Percentiles rank a stretch among this genome's conserved stretches.
Evolutionary conservation across 1,284 basidiomycete genomes (phyloP).

Genomic region (Cutaneotrichosporon spelunceum): DNA sequence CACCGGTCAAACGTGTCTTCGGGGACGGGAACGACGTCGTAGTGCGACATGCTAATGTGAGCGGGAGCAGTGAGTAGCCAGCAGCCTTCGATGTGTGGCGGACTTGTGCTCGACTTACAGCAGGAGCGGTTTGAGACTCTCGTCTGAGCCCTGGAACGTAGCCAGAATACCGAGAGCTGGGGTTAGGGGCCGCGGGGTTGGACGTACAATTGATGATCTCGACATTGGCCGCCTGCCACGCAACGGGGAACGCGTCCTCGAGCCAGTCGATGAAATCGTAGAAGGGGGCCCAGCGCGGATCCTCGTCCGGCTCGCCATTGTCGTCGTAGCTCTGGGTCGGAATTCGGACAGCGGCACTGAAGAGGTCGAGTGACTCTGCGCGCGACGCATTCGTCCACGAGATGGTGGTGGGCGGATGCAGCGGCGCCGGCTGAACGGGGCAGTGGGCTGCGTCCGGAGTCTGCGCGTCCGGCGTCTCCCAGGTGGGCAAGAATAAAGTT

Average conservation of each 20-base stretch:
- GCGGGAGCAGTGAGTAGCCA: no score
- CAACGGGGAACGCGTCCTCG: constrained; percentile 41
- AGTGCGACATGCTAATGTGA: constrained; percentile 45
- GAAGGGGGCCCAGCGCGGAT: constrained; percentile 49
- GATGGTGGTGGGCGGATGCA: constrained; percentile 36
- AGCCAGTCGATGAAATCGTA: constrained; percentile 48
- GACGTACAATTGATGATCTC: constrained; percentile 52
- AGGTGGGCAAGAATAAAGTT: no score
- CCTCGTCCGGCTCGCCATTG: constrained; percentile 49
- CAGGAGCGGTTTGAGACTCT: constrained; percentile 53
- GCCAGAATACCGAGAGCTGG: constrained; percentile 53
- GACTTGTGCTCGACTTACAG: no score
- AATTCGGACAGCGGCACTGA: constrained; percentile 44
- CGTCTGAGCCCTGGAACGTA: constrained; percentile 53
- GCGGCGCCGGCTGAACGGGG: constrained; percentile 39
- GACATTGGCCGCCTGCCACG: constrained; percentile 35
- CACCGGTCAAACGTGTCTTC: constrained; percentile 45
- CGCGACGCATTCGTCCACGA: constrained; percentile 36
- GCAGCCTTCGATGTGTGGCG: no score
- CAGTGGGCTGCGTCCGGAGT: no score
- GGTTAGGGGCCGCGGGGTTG: neutral
- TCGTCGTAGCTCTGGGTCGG: constrained; percentile 49
- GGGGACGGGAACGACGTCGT: constrained; percentile 51
- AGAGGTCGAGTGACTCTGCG: constrained; percentile 30
- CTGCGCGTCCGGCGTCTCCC: no score